A percentile compares a stretch with the other conserved stretches of the same genome.
phyloP scores from a whole-genome alignment of 2,329 filamentous ascomycete species.

The Colletotrichum scovillei region DNA sequence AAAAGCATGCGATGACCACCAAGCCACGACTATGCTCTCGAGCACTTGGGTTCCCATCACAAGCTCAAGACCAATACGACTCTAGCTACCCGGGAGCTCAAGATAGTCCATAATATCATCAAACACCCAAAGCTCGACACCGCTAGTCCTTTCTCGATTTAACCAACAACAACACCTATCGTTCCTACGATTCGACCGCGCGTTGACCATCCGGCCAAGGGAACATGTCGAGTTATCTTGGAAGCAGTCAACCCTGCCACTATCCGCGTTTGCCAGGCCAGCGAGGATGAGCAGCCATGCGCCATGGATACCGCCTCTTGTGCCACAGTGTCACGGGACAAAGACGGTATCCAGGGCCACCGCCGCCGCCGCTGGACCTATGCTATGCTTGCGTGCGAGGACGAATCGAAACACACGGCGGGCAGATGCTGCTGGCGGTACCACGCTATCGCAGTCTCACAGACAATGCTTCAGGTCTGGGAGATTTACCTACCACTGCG shows the following conservation, averaged over 20 bases:
- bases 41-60: background rate
- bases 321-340: constrained; percentile 26
- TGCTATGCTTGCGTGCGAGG: constrained; percentile 13
- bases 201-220: background rate
- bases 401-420: constrained; percentile 24
- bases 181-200: background rate
- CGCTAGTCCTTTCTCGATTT: background rate
- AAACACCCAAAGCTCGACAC: background rate
- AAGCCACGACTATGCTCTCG: background rate
- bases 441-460: background rate
- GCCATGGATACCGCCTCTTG: constrained; percentile 12
- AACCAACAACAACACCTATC: background rate
- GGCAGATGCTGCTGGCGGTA: constrained; percentile 16
- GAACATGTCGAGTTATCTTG: background rate
- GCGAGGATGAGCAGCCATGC: constrained; percentile 17
- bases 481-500: background rate
- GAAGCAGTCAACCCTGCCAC: constrained; percentile 3
- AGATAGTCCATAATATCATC: background rate
- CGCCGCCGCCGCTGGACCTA: constrained; percentile 20
- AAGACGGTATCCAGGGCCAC: constrained; percentile 24
- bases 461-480: background rate
- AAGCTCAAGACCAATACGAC: background rate
- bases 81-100: background rate
- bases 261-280: constrained; percentile 14
- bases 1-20: background rate